These are phyloP conservation scores for Aspergillus sp. DNA, from an alignment of 2,329 filamentous ascomycete genomes.

Conservation along the genomic window DNA sequence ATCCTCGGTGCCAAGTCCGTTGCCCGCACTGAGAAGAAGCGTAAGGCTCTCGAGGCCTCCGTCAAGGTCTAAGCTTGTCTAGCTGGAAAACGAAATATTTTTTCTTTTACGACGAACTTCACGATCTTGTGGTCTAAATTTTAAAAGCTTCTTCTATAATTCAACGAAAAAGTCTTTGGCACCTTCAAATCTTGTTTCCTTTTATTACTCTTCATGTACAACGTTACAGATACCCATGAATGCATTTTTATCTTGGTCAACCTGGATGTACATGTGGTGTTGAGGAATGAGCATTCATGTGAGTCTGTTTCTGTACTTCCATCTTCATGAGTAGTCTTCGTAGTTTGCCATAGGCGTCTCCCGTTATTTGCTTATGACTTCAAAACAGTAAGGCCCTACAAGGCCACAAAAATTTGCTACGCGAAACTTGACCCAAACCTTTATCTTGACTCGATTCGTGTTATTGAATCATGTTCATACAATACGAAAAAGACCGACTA, in stretches of 20 bases:
- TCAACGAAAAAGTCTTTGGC: not conserved
- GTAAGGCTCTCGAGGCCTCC: slow-evolving; percentile 86
- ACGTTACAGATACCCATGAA: slow-evolving; percentile 36
- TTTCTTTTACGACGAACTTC: slow-evolving; percentile 18
- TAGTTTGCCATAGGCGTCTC: not conserved
- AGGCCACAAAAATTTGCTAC: no score
- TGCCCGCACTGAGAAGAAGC: slow-evolving; percentile 71
- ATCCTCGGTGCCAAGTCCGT: slow-evolving; percentile 98
- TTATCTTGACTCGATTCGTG: not conserved
- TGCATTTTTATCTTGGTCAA: slow-evolving; percentile 26
- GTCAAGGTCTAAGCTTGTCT: slow-evolving; percentile 81
- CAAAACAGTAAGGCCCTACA: no score
- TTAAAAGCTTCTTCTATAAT: slow-evolving; percentile 3
- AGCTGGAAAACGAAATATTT: slow-evolving; percentile 6
- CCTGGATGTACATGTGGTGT: slow-evolving; percentile 15
- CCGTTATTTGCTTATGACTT: not conserved
- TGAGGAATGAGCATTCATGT: slow-evolving; percentile 20
- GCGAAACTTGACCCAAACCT: no score
- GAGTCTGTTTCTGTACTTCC: slow-evolving; percentile 9
- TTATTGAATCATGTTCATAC: not conserved
- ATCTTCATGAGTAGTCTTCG: not conserved
- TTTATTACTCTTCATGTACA: slow-evolving; percentile 21
- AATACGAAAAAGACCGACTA: not conserved
- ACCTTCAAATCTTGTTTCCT: not conserved
- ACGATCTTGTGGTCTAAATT: slow-evolving; percentile 8